Base-by-base conservation (phyloP, 371 early-diverging fungal species). In the Cokeromyces recurvatus region DNA sequence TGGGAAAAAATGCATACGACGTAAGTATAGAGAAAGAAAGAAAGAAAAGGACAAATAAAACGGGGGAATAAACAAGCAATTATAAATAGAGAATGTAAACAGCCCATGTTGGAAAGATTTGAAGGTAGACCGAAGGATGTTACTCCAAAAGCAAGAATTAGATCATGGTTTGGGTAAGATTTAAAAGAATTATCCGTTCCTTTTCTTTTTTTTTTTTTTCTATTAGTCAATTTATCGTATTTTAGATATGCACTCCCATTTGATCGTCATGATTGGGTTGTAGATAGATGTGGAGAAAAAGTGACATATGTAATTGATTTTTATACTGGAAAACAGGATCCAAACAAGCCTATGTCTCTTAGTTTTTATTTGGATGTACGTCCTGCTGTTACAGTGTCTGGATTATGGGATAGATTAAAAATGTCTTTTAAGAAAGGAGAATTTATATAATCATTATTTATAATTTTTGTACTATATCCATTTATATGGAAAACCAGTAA, bases 241-340 rank as follows among this genome's bases (percentile, higher is more conserved):
- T n/a, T n/a, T 44, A 79, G 81, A 10, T 79, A 84, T 52, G 74
- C 74, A 20, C 48, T 72, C 42, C 96, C 98, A 0, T 98, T 98
- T 64, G 98, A 98, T 59, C 82, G 97, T 6, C 98, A 98, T 61
- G 97, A 98, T 70, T 98, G 98, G 98, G 84, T 85, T 1, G 86
- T 98, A 4, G 94, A 96, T 66, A 78, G 98, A 20, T 94, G 95
- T 55, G 98, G 98, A 5, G 85, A 83, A 58, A 74, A 79, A 12
- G 91, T 95, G 11, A 81, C 87, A 1, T 98, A 98, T 57, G 84
- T 98, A 2, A 95, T 98, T 48, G 98, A 98, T 54, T 98, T 90
- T 63, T 98, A 98, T 56, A 65, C 83, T 21, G 90, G 89, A 31
- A 81, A 79, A 36, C 71, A 73, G 14, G 79, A 82, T 31, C 77